Evolutionary conservation across 2,329 filamentous ascomycete genomes (phyloP).

Genomic region (Ophiostoma sp.): DNA sequence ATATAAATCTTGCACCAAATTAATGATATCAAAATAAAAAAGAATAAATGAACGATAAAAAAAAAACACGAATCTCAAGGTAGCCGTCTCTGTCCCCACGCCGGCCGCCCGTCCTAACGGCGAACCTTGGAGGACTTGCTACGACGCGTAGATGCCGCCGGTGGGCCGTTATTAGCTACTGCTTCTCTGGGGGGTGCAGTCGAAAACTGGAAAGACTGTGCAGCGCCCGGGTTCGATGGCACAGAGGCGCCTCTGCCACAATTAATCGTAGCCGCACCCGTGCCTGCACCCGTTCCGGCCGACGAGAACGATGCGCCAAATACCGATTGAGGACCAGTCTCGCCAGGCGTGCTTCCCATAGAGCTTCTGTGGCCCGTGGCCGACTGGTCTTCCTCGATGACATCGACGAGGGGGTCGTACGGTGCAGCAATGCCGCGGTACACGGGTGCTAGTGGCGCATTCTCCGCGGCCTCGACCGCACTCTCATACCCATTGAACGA

Average conservation of each 20-base stretch:
- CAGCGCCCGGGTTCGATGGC: not conserved
- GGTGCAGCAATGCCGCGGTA: constrained; percentile 52
- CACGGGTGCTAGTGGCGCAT: constrained; percentile 31
- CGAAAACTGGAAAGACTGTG: not conserved
- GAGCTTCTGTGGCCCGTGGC: not conserved
- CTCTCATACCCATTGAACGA: constrained; percentile 41
- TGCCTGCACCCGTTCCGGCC: not conserved
- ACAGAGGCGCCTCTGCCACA: not conserved
- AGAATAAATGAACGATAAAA: not conserved
- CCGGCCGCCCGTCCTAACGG: not conserved
- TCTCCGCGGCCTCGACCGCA: not conserved
- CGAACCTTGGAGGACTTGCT: not conserved
- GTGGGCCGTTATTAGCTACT: not conserved
- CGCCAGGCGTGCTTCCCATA: not conserved
- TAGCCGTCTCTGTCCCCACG: not conserved
- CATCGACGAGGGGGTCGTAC: constrained; percentile 50
- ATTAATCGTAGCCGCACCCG: not conserved
- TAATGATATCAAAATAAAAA: not conserved
- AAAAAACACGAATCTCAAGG: not conserved
- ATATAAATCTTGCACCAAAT: not conserved
- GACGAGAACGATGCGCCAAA: not conserved
- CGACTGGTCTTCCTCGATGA: constrained; percentile 29
- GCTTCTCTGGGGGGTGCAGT: not conserved
- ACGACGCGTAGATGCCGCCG: not conserved
- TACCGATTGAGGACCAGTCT: not conserved